These are phyloP conservation scores for Arbutus unedo DNA, from an alignment of 148 eudicot species.

Conservation along the genomic window DNA sequence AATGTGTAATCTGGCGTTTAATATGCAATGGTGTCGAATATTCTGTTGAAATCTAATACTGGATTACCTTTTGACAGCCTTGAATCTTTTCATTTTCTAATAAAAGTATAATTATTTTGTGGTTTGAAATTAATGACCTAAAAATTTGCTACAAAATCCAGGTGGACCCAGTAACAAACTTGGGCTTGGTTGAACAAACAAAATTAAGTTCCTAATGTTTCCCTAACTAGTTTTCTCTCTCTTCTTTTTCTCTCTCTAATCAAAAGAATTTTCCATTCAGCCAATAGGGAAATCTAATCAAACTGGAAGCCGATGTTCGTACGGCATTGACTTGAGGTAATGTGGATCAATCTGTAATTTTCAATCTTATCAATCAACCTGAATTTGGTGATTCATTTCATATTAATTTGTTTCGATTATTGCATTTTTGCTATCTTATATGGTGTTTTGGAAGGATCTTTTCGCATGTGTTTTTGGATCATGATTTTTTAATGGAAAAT, in stretches of 20 bases:
- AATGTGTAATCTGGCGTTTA: not conserved
- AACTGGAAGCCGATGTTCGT: not conserved
- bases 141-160: not conserved
- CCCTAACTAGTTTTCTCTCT: not conserved
- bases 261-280: not conserved
- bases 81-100: not conserved
- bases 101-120: slow-evolving; percentile 11
- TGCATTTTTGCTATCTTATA: not conserved
- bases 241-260: not conserved
- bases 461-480: not conserved
- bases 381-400: not conserved
- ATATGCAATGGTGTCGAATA: not conserved
- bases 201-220: not conserved
- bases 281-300: slow-evolving; percentile 4
- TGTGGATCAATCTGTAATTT: not conserved
- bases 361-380: not conserved
- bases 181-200: not conserved
- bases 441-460: not conserved
- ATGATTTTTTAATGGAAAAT: not conserved
- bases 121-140: not conserved
- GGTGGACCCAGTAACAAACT: not conserved
- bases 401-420: not conserved
- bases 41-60: not conserved
- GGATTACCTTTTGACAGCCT: not conserved
- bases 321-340: not conserved